These are phyloP conservation scores for Vigna unguiculata DNA, from an alignment of 306 rosid species.

Conservation along the genomic window DNA sequence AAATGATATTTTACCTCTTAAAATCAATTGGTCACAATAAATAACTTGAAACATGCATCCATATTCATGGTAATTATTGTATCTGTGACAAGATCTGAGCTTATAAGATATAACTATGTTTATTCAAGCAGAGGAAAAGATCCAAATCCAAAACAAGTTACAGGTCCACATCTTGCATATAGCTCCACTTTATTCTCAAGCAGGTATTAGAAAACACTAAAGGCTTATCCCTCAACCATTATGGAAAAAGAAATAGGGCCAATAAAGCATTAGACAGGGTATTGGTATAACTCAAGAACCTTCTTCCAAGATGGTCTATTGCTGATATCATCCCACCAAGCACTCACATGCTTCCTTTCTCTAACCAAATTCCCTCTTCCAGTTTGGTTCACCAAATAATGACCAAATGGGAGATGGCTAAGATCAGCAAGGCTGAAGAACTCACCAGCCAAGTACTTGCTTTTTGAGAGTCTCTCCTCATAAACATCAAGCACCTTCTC, in stretches of 20 bases:
- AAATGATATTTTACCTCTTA: neutral
- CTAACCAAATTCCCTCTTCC: constrained; percentile 48
- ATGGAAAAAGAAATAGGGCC: neutral
- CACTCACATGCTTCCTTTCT: constrained; percentile 62
- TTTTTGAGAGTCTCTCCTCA: constrained; percentile 43
- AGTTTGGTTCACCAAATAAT: constrained; percentile 55
- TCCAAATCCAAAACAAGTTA: neutral
- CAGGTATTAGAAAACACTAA: neutral
- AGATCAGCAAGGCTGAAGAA: constrained; percentile 55
- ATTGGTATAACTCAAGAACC: constrained; percentile 50
- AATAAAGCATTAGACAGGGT: constrained; percentile 39
- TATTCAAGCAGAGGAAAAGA: constrained; percentile 1
- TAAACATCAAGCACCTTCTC: constrained; percentile 42
- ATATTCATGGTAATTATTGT: neutral
- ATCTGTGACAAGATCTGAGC: neutral
- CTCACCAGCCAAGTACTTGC: constrained; percentile 49
- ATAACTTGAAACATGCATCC: neutral
- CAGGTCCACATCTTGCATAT: neutral
- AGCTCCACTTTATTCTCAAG: constrained; percentile 22
- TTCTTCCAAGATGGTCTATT: constrained; percentile 67
- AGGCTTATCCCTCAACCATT: neutral
- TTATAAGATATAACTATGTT: neutral
- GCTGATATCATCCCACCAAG: constrained; percentile 73
- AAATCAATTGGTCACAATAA: neutral
- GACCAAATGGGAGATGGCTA: constrained; percentile 53